Conservation (phyloP, 768 basidiomycete species). For the Candolleomyces eurysporus region DNA sequence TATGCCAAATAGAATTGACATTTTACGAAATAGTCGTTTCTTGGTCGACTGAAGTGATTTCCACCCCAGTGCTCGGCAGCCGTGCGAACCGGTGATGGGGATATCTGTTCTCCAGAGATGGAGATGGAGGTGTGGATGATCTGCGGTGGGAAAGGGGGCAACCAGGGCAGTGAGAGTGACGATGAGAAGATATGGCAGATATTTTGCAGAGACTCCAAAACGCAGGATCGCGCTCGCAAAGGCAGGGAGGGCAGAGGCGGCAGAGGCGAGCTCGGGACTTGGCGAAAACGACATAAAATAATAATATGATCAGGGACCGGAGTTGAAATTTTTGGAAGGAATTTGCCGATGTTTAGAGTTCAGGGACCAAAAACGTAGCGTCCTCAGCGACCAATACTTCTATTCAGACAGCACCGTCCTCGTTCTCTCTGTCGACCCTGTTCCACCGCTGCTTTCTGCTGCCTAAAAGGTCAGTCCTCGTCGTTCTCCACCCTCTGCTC, state of each 20-base stretch:
- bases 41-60: no score
- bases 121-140: background rate
- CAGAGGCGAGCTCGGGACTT: background rate
- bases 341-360: slow-evolving; percentile 47
- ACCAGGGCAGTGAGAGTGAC: background rate
- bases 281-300: background rate
- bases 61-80: background rate
- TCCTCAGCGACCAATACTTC: slow-evolving; percentile 41
- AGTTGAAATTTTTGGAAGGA: slow-evolving; percentile 49
- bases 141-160: background rate
- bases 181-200: slow-evolving; percentile 14
- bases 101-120: slow-evolving; percentile 4
- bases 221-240: no score
- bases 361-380: slow-evolving; percentile 44
- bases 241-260: background rate
- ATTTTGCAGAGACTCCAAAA: background rate
- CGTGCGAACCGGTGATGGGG: slow-evolving; percentile 9
- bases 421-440: slow-evolving; percentile 3
- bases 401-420: slow-evolving; percentile 25
- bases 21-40: no score
- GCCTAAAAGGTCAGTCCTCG: background rate
- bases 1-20: background rate
- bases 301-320: slow-evolving; percentile 32
- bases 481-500: background rate
- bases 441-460: slow-evolving; percentile 9